These are phyloP conservation scores for Scenedesmus sp. DNA, from an alignment of 163 green algal species.

Conservation along the genomic window DNA sequence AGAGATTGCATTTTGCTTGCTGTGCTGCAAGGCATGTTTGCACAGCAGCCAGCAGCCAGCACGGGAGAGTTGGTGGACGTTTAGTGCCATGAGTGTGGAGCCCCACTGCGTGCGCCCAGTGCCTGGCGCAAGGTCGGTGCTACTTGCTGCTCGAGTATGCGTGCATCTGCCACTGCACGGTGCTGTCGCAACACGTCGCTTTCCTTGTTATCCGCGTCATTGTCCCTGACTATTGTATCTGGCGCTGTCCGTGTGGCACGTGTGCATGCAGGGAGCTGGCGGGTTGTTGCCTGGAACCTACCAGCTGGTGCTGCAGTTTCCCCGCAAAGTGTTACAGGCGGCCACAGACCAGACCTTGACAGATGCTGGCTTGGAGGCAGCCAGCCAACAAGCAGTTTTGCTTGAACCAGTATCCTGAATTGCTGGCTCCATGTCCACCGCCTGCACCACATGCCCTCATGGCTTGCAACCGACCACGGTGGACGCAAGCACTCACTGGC, in stretches of 20 bases:
- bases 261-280: conserved; percentile 29
- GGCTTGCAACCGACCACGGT: too few species aligned
- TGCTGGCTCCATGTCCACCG: neutral
- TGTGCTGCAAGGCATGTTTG: neutral
- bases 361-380: conserved; percentile 45
- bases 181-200: too few species aligned
- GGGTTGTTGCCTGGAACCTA: conserved; percentile 64
- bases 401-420: conserved; percentile 35
- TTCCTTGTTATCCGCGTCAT: too few species aligned
- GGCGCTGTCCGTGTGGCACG: neutral
- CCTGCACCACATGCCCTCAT: too few species aligned
- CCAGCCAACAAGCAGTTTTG: conserved; percentile 51
- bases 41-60: too few species aligned
- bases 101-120: too few species aligned
- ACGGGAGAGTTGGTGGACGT: too few species aligned
- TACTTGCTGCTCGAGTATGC: too few species aligned
- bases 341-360: conserved; percentile 5
- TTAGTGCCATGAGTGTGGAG: too few species aligned
- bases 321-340: conserved; percentile 69
- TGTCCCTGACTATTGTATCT: neutral
- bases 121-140: too few species aligned
- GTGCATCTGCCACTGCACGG: too few species aligned
- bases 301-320: conserved; percentile 78
- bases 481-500: too few species aligned
- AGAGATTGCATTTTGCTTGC: neutral